Percentiles rank a stretch among this genome's conserved stretches.
Conservation (phyloP, 176 grass and related monocot species). For the Oryza nivara region DNA sequence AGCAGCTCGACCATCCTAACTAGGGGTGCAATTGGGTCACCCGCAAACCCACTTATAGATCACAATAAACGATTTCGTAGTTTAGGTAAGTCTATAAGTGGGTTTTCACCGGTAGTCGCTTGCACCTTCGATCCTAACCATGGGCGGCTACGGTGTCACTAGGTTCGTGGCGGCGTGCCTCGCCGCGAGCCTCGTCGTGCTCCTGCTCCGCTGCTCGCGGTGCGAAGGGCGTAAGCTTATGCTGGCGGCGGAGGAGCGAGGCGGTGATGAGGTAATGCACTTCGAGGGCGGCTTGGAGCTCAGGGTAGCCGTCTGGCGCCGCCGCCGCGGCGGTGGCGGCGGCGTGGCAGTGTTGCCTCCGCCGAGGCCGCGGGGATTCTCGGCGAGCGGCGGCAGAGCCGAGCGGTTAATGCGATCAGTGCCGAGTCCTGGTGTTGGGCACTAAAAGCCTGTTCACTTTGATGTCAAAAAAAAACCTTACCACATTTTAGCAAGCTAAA, state of each 20-base stretch:
- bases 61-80: too few relatives aligned
- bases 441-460: constrained; percentile 25
- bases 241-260: neutral
- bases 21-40: too few relatives aligned
- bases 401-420: constrained; percentile 59
- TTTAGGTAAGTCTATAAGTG: too few relatives aligned
- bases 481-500: too few relatives aligned
- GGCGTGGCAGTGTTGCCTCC: neutral
- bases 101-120: too few relatives aligned
- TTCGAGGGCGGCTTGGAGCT: constrained; percentile 47
- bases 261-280: constrained; percentile 14
- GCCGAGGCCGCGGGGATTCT: neutral
- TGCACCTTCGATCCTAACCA: neutral
- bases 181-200: constrained; percentile 34
- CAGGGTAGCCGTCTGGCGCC: neutral
- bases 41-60: too few relatives aligned
- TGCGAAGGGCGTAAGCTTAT: constrained; percentile 49
- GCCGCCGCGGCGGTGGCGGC: neutral
- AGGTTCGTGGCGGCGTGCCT: neutral
- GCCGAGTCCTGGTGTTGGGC: constrained; percentile 68
- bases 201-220: constrained; percentile 6
- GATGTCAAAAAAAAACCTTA: too few relatives aligned
- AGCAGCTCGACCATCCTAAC: neutral
- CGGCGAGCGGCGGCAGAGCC: constrained; percentile 6
- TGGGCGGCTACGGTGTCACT: constrained; percentile 4